A percentile compares a stretch with the other conserved stretches of the same genome.
Conservation (phyloP, 495 filamentous ascomycete genomes). For the Neurospora tetrasperma region DNA sequence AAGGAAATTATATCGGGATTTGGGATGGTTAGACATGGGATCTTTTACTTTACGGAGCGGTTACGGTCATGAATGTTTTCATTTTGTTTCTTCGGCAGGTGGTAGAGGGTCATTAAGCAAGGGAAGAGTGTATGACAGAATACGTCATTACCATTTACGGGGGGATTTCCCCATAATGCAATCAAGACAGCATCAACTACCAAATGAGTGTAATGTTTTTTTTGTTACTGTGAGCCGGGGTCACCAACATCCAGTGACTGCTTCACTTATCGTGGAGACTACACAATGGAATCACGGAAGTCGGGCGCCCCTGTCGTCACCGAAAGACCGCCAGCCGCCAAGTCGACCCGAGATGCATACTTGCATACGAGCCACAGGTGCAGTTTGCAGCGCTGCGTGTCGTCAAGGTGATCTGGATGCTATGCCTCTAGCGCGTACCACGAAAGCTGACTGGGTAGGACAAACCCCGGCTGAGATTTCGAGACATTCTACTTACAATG, state of each 20-base stretch:
- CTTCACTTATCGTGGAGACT: neutral
- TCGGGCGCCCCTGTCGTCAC: neutral
- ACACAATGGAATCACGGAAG: neutral
- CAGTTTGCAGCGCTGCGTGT: neutral
- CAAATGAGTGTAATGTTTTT: neutral
- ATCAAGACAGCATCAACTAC: neutral
- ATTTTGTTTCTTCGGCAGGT: neutral
- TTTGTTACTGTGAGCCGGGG: neutral
- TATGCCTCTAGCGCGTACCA: neutral
- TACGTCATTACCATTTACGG: neutral
- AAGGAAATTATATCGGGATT: neutral
- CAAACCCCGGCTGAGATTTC: neutral
- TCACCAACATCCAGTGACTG: neutral
- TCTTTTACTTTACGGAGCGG: neutral
- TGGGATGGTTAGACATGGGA: slow-evolving; percentile 1
- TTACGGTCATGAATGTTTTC: neutral
- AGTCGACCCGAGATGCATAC: neutral
- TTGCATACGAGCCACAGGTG: neutral
- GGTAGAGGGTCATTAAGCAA: neutral
- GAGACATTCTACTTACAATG: neutral
- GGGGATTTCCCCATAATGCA: neutral
- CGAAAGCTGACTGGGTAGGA: neutral
- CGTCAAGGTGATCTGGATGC: neutral
- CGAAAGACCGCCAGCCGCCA: neutral
- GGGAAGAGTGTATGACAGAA: neutral